phyloP scores from a whole-genome alignment of 345 rosid species.

The Arabidopsis arenosa region DNA sequence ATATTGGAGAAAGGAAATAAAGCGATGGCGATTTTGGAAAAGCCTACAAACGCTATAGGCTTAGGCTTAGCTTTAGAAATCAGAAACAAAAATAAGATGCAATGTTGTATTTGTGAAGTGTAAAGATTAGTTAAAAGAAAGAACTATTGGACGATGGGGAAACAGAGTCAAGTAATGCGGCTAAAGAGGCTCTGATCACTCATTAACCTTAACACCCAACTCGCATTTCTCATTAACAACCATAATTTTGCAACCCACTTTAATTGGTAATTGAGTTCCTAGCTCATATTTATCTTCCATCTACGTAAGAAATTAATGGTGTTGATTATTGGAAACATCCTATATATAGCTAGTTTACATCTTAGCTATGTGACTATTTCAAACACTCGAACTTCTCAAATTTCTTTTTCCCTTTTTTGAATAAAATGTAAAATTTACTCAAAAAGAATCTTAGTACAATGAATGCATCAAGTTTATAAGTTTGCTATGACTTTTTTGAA shows the following conservation, averaged over 20 bases:
- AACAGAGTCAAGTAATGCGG: conserved; percentile 72
- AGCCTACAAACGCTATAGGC: conserved; percentile 14
- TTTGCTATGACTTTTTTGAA: no score
- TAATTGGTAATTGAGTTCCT: conserved; percentile 25
- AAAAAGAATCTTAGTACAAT: no score
- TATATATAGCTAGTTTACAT: neutral
- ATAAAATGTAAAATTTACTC: no score
- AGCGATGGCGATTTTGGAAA: conserved; percentile 14
- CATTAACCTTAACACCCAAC: conserved; percentile 45
- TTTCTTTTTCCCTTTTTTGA: neutral
- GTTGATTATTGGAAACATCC: neutral
- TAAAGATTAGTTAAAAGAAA: conserved; percentile 22
- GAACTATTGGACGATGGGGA: conserved; percentile 5
- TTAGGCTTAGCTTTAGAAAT: conserved; percentile 19
- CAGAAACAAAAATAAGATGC: neutral
- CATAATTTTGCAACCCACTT: conserved; percentile 37
- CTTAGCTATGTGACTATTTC: neutral
- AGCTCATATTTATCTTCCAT: conserved; percentile 8
- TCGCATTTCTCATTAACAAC: conserved; percentile 38
- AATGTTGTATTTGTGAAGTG: conserved; percentile 5
- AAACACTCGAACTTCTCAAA: neutral
- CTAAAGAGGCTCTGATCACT: conserved; percentile 49
- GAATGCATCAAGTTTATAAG: no score
- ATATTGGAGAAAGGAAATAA: neutral
- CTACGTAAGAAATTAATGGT: neutral